These are phyloP conservation scores for Phytomonas sp. DNA, from an alignment of 208 protist genomes.

Conservation along the genomic window DNA sequence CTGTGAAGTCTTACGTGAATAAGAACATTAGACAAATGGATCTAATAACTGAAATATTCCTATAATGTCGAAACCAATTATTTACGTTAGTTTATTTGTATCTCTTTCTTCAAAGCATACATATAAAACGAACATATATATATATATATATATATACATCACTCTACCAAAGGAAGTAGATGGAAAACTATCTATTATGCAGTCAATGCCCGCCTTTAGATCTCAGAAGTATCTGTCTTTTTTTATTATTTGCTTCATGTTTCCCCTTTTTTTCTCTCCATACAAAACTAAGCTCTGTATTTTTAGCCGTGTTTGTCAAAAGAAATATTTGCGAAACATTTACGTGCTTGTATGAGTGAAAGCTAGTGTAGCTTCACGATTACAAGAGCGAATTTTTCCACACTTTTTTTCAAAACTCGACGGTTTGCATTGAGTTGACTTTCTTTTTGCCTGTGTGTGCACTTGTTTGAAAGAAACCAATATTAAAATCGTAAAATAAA, in stretches of 20 bases:
- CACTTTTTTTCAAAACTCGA: slow-evolving; percentile 1
- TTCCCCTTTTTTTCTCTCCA: slow-evolving; percentile 5
- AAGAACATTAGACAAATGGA: background rate
- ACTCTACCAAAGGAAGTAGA: background rate
- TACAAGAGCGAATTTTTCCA: background rate
- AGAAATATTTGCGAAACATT: background rate
- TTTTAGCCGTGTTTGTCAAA: background rate
- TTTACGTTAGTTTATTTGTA: background rate
- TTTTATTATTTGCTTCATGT: background rate
- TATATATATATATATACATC: background rate
- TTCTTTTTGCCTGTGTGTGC: slow-evolving; percentile 6
- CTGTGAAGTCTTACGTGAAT: background rate
- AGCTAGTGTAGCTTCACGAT: background rate
- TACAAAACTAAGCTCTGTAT: background rate
- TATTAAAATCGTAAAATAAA: background rate
- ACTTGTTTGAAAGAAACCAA: background rate
- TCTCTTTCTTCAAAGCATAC: background rate
- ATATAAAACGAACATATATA: background rate
- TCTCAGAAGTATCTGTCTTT: background rate
- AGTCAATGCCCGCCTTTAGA: background rate
- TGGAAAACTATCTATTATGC: background rate
- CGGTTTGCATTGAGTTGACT: background rate
- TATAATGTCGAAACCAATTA: background rate
- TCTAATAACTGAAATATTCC: background rate
- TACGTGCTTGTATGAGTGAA: background rate